A percentile compares a stretch with the other conserved stretches of the same genome.
Evolutionary conservation across 2,329 filamentous ascomycete genomes (phyloP).

Genomic region (Fusarium bactridioides): DNA sequence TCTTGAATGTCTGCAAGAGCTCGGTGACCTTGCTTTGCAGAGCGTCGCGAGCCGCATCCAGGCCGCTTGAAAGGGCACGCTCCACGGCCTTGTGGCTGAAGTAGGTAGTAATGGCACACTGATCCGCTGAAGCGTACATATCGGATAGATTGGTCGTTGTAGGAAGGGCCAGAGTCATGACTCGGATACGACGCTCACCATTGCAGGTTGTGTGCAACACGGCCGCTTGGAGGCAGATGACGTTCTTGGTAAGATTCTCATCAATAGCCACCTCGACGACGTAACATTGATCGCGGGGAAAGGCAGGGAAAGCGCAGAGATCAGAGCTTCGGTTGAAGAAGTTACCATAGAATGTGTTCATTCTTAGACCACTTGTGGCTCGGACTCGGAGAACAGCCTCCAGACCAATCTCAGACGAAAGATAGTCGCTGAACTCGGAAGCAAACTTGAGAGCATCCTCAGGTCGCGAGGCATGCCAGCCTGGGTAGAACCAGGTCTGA

Average conservation of each 20-base stretch:
- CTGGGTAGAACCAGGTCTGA: slow-evolving; percentile 98
- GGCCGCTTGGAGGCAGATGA: slow-evolving; percentile 91
- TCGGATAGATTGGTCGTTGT: slow-evolving; percentile 92
- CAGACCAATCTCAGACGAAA: slow-evolving; percentile 95
- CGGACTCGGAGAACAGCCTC: slow-evolving; percentile 96
- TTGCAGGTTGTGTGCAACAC: slow-evolving; percentile 98
- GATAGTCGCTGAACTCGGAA: slow-evolving; percentile 92
- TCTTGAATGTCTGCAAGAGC: slow-evolving; percentile 93
- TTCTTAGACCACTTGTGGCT: slow-evolving; percentile 91
- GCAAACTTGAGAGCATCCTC: slow-evolving; percentile 99
- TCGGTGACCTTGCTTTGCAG: slow-evolving; percentile 92
- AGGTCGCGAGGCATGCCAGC: slow-evolving; percentile 91
- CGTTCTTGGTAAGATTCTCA: slow-evolving; percentile 88
- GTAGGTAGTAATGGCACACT: slow-evolving; percentile 90
- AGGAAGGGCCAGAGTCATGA: slow-evolving; percentile 90
- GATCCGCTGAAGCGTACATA: slow-evolving; percentile 93
- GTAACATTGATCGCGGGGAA: slow-evolving; percentile 96
- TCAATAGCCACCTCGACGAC: slow-evolving; percentile 99
- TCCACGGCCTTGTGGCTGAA: slow-evolving; percentile 99
- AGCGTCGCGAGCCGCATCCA: slow-evolving; percentile 90
- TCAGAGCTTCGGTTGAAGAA: slow-evolving; percentile 99
- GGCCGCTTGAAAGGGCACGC: slow-evolving; percentile 80
- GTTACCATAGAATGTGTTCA: slow-evolving; percentile 99
- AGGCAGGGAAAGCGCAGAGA: slow-evolving; percentile 96
- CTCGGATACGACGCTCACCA: slow-evolving; percentile 92